These are phyloP conservation scores for Chondrus crispus DNA, from an alignment of 23 red algal genomes.

Conservation along the genomic window DNA sequence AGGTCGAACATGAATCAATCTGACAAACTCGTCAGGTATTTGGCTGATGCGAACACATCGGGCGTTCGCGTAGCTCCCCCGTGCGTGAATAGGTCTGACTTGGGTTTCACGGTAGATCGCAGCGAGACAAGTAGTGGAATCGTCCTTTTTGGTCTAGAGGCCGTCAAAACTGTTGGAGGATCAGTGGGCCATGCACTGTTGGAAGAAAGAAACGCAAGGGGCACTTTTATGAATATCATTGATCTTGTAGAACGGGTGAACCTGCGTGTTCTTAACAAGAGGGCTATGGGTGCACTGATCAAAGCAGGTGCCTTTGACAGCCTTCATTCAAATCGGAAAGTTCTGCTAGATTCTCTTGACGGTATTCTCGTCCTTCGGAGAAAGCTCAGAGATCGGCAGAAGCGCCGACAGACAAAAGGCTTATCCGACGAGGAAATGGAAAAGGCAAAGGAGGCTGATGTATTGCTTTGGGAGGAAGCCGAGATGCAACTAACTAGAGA, in stretches of 20 bases:
- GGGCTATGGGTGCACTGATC: constrained; percentile 70
- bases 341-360: constrained; percentile 58
- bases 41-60: constrained; percentile 49
- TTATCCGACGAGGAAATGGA: constrained; percentile 16
- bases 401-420: constrained; percentile 27
- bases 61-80: constrained; percentile 59
- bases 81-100: constrained; percentile 58
- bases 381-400: constrained; percentile 38
- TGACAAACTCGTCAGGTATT: constrained; percentile 73
- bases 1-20: constrained; percentile 63
- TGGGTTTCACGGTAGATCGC: constrained; percentile 65
- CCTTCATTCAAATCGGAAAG: constrained; percentile 75
- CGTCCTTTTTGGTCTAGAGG: constrained; percentile 78
- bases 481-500: constrained; percentile 26
- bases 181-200: constrained; percentile 61
- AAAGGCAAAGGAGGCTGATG: constrained; percentile 4
- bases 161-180: constrained; percentile 81
- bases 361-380: constrained; percentile 39
- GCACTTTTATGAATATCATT: constrained; percentile 63
- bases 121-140: not conserved
- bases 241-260: constrained; percentile 76
- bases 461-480: constrained; percentile 37
- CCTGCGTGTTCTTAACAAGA: constrained; percentile 71
- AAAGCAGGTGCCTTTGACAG: constrained; percentile 83
- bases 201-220: constrained; percentile 51